Percentiles rank a stretch among this genome's conserved stretches.
These are phyloP conservation scores for Cryptosporidium viatorum DNA, from an alignment of 169 alveolate species.

Conservation along the genomic window DNA sequence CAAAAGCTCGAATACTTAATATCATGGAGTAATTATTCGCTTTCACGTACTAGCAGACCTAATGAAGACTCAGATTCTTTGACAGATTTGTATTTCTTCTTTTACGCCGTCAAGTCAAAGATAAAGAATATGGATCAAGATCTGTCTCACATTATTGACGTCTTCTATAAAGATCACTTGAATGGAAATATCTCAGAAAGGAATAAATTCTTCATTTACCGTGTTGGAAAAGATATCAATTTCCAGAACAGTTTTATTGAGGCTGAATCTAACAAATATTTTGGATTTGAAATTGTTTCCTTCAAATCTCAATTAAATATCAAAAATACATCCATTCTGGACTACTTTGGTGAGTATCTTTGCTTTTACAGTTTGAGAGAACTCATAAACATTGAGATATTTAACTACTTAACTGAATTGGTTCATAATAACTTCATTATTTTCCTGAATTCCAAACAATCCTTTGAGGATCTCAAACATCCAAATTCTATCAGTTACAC, in stretches of 20 bases:
- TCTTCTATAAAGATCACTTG: conserved; percentile 14
- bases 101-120: not conserved
- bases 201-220: conserved; percentile 9
- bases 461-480: not conserved
- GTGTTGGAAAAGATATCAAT: not conserved
- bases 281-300: not conserved
- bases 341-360: conserved; percentile 42
- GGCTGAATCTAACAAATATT: not conserved
- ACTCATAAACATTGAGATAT: not conserved
- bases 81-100: conserved; percentile 32
- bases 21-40: conserved; percentile 13
- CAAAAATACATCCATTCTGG: not conserved
- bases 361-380: conserved; percentile 30
- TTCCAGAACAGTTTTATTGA: not conserved
- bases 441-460: not conserved
- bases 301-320: not conserved
- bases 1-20: conserved; percentile 16
- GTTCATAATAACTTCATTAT: not conserved
- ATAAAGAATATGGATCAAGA: conserved; percentile 7
- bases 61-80: conserved; percentile 31
- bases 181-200: conserved; percentile 5
- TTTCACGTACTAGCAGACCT: not conserved
- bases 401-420: not conserved
- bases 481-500: not conserved
- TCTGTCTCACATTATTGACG: not conserved